Conservation (phyloP, 2,329 filamentous ascomycete genomes). For the Aspergillus aculeatinus region DNA sequence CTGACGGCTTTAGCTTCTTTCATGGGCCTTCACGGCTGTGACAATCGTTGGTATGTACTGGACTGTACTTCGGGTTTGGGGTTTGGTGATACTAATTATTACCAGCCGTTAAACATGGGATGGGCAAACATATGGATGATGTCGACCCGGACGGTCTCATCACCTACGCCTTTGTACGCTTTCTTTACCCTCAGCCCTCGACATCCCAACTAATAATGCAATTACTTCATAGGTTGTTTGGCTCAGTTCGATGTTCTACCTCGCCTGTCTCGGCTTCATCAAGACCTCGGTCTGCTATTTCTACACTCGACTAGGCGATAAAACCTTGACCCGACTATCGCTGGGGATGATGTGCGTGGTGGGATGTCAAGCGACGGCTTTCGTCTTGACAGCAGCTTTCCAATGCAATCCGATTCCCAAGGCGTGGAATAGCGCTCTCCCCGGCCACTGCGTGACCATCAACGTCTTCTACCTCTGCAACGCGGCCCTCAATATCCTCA, state of each 20-base stretch:
- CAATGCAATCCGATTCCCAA: constrained; percentile 44
- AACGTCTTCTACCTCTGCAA: constrained; percentile 54
- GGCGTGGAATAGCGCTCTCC: constrained; percentile 39
- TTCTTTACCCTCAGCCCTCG: no score
- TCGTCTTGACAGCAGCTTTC: constrained; percentile 46
- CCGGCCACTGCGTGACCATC: constrained; percentile 49
- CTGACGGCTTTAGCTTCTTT: constrained; percentile 24
- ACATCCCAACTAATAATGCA: neutral
- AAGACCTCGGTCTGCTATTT: constrained; percentile 50
- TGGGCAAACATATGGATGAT: constrained; percentile 19
- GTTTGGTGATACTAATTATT: neutral
- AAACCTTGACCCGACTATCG: constrained; percentile 35
- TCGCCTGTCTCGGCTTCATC: constrained; percentile 48
- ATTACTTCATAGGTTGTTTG: constrained; percentile 37
- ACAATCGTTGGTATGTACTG: constrained; percentile 32
- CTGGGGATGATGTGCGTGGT: constrained; percentile 45
- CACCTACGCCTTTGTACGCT: constrained; percentile 15
- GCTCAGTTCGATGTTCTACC: constrained; percentile 52
- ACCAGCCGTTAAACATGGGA: constrained; percentile 19
- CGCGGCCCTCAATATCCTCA: constrained; percentile 60
- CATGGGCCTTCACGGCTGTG: constrained; percentile 38
- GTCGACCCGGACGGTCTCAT: constrained; percentile 10
- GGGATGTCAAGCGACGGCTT: constrained; percentile 40
- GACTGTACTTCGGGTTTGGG: neutral
- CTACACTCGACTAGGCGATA: constrained; percentile 47